Conservation (phyloP, 83 land plant species). For the Picea mariana region DNA sequence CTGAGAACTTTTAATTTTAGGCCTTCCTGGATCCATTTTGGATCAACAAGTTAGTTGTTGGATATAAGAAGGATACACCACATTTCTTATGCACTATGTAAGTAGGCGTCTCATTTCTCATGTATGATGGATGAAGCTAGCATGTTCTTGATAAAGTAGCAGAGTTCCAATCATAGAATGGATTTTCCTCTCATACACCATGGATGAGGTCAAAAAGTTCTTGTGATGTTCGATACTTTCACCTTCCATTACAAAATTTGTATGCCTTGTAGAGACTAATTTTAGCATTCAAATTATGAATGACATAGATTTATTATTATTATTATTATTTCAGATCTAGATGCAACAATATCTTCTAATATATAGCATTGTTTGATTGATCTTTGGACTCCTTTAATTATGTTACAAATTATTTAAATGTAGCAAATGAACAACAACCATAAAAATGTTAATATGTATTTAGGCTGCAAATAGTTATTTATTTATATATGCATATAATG, state of each 20-base stretch:
- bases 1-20: too few species aligned
- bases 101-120: not conserved
- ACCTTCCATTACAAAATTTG: not conserved
- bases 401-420: constrained; percentile 11
- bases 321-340: too few species aligned
- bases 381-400: constrained; percentile 1
- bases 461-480: constrained; percentile 9
- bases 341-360: not conserved
- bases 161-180: not conserved
- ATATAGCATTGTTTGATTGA: not conserved
- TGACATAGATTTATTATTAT: not conserved
- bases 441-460: not conserved
- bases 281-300: not conserved
- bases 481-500: not conserved
- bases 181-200: not conserved
- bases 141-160: not conserved
- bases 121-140: constrained; percentile 2
- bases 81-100: constrained; percentile 47
- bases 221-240: not conserved
- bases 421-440: constrained; percentile 1
- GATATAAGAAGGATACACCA: constrained; percentile 60
- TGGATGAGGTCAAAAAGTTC: not conserved
- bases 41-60: constrained; percentile 55
- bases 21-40: too few species aligned
- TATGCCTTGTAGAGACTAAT: constrained; percentile 16